Conservation (phyloP, 1,139 yeast species). For the Arxiozyma heterogenica region DNA sequence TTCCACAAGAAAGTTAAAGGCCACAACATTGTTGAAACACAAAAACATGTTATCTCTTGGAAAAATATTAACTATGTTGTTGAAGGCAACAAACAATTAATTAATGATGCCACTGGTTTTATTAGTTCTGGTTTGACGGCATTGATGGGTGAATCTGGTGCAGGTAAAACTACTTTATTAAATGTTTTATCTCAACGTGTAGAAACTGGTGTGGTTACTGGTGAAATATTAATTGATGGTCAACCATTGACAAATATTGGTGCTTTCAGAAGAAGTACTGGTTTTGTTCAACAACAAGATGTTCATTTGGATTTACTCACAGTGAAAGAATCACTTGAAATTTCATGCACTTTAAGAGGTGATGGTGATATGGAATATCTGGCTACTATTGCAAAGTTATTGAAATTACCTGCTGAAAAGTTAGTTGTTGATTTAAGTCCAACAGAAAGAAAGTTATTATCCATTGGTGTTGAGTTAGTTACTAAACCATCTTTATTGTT, state of each 20-base stretch:
- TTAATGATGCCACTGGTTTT: conserved; percentile 43
- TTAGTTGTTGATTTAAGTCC: conserved; percentile 43
- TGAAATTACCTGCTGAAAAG: conserved; percentile 29
- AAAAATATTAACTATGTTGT: conserved; percentile 38
- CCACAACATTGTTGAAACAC: conserved; percentile 34
- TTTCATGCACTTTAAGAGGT: conserved; percentile 44
- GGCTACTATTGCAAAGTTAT: conserved; percentile 38
- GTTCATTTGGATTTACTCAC: conserved; percentile 42
- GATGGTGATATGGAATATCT: conserved; percentile 41
- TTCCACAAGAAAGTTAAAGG: conserved; percentile 34
- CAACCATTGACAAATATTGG: conserved; percentile 33
- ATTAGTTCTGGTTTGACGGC: conserved; percentile 47
- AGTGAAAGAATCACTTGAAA: conserved; percentile 43
- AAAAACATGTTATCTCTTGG: conserved; percentile 39
- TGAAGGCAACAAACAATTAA: conserved; percentile 32
- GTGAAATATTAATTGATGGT: conserved; percentile 48
- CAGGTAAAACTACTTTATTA: conserved; percentile 51
- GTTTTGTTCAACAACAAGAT: conserved; percentile 55
- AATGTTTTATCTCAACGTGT: conserved; percentile 44
- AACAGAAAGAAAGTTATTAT: conserved; percentile 35
- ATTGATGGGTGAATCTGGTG: conserved; percentile 55
- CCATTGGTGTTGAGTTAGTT: conserved; percentile 45
- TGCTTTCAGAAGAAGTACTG: conserved; percentile 45
- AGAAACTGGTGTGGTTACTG: conserved; percentile 44
- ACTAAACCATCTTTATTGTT: conserved; percentile 40